A percentile compares a stretch with the other conserved stretches of the same genome.
Evolutionary conservation across 306 rosid genomes (phyloP).

Genomic region (Lathyrus tuberosus): DNA sequence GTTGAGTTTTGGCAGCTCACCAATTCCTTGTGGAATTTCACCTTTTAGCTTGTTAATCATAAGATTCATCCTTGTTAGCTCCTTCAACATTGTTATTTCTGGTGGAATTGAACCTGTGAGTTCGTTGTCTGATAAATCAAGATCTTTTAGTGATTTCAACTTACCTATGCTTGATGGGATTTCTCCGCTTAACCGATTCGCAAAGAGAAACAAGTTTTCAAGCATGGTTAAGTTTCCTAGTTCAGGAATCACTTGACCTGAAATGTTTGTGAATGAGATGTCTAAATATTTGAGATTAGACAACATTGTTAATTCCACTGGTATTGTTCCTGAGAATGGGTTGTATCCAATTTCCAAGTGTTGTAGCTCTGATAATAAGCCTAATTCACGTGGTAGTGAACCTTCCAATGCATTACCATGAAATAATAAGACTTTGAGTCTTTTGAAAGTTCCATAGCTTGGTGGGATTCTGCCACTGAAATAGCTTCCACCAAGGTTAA

Average conservation of each 20-base stretch:
- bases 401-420: slow-evolving; percentile 81
- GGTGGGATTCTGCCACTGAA: slow-evolving; percentile 66
- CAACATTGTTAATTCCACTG: slow-evolving; percentile 53
- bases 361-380: slow-evolving; percentile 56
- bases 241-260: slow-evolving; percentile 62
- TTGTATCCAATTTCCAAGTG: slow-evolving; percentile 92
- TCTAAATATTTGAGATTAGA: slow-evolving; percentile 71
- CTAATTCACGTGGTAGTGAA: slow-evolving; percentile 60
- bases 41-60: slow-evolving; percentile 68
- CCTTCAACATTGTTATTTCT: slow-evolving; percentile 43
- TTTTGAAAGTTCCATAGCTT: slow-evolving; percentile 58
- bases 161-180: slow-evolving; percentile 71
- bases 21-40: slow-evolving; percentile 66
- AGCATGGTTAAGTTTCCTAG: slow-evolving; percentile 73
- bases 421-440: slow-evolving; percentile 58
- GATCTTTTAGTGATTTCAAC: slow-evolving; percentile 49
- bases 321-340: slow-evolving; percentile 59
- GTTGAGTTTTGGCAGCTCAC: slow-evolving; percentile 67
- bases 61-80: slow-evolving; percentile 55
- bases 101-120: slow-evolving; percentile 72
- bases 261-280: slow-evolving; percentile 58
- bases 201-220: slow-evolving; percentile 63
- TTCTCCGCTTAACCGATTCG: slow-evolving; percentile 58
- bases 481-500: slow-evolving; percentile 95
- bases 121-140: slow-evolving; percentile 83